Evolutionary conservation across 2,329 filamentous ascomycete species (phyloP), one percentile per base, ranked within the genome.

Genomic region (Penicillium sp.): DNA sequence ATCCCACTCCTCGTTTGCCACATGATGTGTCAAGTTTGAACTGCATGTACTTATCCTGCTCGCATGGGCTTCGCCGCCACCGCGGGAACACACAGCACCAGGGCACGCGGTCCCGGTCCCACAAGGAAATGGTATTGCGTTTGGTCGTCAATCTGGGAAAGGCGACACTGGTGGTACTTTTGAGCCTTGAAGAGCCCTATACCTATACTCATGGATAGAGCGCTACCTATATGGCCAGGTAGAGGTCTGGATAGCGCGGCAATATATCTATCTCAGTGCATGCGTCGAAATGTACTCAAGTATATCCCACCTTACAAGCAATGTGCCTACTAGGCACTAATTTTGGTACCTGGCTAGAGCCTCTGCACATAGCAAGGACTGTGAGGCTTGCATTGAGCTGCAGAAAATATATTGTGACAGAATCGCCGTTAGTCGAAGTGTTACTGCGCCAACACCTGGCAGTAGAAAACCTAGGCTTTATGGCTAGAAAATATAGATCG

Each of bases 41-140:
- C 22, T 54, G 46, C 46, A 54, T 32, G 40, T 45, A 49, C 34
- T 36, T 36, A 13, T 49, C 44, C 46, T 44, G 29, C 40, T 44
- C 27, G 32, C 45, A 47, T 47, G 18, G 16, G 31, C 22, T 48
- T 48, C 16, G 27, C 40, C 14, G 51, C 22, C 32, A 45, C 24
- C 27, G 11, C 24, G 46, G 46, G 14, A 31, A 29, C 32, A 39
- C 22, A 39, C 39, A 38, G 51, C 31, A 49, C 31, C n/a, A 31
- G 9, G 18, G 43, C 39, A 53, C 45, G 32, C 40, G 40, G 46
- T 40, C 24, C 43, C 9, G 8, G 50, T 52, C 27, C 21, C 38
- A 52, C 50, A 52, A 31, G 14, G 24, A 27, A 36, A 14, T 43
- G 16, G 16, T 32, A 1, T 8, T 18, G 27, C 8, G 38, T 34